Base-by-base conservation (phyloP, 129 eudicot genomes). In the Erigeron canadensis region DNA sequence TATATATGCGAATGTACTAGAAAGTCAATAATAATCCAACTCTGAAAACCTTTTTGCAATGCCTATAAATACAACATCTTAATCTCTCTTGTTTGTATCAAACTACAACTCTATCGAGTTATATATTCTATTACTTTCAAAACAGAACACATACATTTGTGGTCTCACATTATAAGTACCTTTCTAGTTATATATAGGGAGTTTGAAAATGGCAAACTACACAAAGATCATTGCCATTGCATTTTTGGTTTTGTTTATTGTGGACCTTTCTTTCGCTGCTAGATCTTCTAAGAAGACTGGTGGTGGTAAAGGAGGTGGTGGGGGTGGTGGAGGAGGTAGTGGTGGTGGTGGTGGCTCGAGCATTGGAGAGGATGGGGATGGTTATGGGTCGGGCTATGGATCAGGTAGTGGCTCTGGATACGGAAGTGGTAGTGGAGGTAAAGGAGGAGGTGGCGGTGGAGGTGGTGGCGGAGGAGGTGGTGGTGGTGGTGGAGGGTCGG, bases 401-500 rank as follows among this genome's bases (percentile, higher is more conserved):
- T 83, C 82, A 42, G 88, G 88, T 60, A 81, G 85, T 75, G 86
- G 89, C 17, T 84, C 84, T 8, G 89, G 89, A 56, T 81, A 84
- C 57, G 89, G 89, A 43, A 69, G 75, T 22, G 84, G 85, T 21
- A 60, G 80, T 47, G 79, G 83, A 23, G 69, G 65, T n/a, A 76
- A 67, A 28, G 81, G 76, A 40, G 81, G 83, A 8, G 86, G 83
- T 6, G 89, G 89, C 0, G 79, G 81, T 4, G 88, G 88, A 0
- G 88, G 88, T 0, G 88, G 89, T 0, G 80, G 81, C 0, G 86
- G 89, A 0, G 79, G 85, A 0, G 88, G 85, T 0, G 88, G 84
- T 1, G 85, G 87, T 1, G 82, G 83, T 28, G 85, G 83, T 34
- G 83, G 84, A 50, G 85, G 87, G 21, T 73, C 85, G 46, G 84